Conservation (phyloP, 192 early-diverging fungal genomes). For the Coemansia sp. region DNA sequence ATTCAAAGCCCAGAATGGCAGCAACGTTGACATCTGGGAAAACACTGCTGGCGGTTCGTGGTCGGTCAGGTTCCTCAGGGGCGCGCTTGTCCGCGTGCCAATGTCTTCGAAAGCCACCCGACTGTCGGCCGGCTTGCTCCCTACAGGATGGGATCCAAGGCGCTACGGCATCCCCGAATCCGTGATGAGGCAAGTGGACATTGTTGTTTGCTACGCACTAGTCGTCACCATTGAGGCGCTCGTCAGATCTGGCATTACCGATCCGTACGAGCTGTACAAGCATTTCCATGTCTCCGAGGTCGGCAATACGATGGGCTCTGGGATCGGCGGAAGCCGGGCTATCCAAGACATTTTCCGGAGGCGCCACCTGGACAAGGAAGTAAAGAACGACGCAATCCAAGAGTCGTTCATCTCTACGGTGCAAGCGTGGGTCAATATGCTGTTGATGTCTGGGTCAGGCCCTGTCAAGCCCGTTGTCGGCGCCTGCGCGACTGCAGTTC, state of each 20-base stretch:
- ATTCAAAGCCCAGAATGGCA: slow-evolving; percentile 58
- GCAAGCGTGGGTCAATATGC: too few relatives aligned
- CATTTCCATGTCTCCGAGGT: slow-evolving; percentile 56
- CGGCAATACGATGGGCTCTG: slow-evolving; percentile 82
- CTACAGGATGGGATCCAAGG: slow-evolving; percentile 94
- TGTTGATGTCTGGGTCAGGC: too few relatives aligned
- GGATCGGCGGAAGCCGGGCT: slow-evolving; percentile 83
- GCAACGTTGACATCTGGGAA: too few relatives aligned
- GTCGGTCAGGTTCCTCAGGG: slow-evolving; percentile 82
- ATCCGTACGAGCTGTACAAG: slow-evolving; percentile 96
- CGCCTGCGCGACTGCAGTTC: slow-evolving; percentile 88
- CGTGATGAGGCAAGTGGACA: slow-evolving; percentile 88
- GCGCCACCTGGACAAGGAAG: slow-evolving; percentile 64
- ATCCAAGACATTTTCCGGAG: slow-evolving; percentile 78
- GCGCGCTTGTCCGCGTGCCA: slow-evolving; percentile 83
- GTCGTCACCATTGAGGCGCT: slow-evolving; percentile 94
- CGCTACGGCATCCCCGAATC: slow-evolving; percentile 93
- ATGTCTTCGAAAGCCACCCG: slow-evolving; percentile 91
- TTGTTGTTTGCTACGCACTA: slow-evolving; percentile 82
- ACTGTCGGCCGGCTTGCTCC: slow-evolving; percentile 71
- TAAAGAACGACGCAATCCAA: slow-evolving; percentile 17
- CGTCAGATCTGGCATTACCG: slow-evolving; percentile 86
- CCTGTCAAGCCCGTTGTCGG: slow-evolving; percentile 23
- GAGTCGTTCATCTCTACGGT: slow-evolving; percentile 71
- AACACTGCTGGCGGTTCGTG: neutral